Conservation (phyloP, 768 basidiomycete species). For the Trametes sanguinea region DNA sequence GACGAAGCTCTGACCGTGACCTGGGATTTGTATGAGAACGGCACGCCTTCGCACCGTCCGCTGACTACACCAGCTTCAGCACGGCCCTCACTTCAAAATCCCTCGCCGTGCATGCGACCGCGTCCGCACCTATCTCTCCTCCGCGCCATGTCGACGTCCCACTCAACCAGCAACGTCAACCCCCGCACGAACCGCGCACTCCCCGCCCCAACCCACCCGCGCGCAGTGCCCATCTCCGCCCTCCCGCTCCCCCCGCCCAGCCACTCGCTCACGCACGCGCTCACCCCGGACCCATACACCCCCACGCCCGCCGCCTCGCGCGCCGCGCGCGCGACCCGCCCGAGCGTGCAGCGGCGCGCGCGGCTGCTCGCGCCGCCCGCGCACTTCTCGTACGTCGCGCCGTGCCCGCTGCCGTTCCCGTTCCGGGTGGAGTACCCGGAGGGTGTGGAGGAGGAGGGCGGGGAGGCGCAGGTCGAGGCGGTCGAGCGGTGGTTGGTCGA, state of each 20-base stretch:
- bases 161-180: not conserved
- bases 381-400: slow-evolving; percentile 83
- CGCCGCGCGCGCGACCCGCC: slow-evolving; percentile 49
- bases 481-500: slow-evolving; percentile 78
- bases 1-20: not conserved
- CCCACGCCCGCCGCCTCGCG: slow-evolving; percentile 55
- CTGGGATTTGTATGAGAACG: not conserved
- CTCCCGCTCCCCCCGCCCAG: slow-evolving; percentile 51
- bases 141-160: not conserved
- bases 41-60: not conserved
- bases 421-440: slow-evolving; percentile 59
- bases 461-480: slow-evolving; percentile 48
- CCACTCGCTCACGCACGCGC: slow-evolving; percentile 44
- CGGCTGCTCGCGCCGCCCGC: slow-evolving; percentile 56
- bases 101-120: not conserved
- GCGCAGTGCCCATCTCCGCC: slow-evolving; percentile 48
- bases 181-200: not conserved
- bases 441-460: slow-evolving; percentile 40
- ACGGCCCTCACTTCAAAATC: not conserved
- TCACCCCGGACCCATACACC: slow-evolving; percentile 61
- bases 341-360: slow-evolving; percentile 71
- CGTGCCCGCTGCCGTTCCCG: slow-evolving; percentile 82
- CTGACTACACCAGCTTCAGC: not conserved
- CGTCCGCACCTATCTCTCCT: not conserved
- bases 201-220: slow-evolving; percentile 1